Evolutionary conservation across 2,329 filamentous ascomycete species (phyloP), one percentile per base, ranked within the genome.

Genomic region (Nectriaceae sp.): DNA sequence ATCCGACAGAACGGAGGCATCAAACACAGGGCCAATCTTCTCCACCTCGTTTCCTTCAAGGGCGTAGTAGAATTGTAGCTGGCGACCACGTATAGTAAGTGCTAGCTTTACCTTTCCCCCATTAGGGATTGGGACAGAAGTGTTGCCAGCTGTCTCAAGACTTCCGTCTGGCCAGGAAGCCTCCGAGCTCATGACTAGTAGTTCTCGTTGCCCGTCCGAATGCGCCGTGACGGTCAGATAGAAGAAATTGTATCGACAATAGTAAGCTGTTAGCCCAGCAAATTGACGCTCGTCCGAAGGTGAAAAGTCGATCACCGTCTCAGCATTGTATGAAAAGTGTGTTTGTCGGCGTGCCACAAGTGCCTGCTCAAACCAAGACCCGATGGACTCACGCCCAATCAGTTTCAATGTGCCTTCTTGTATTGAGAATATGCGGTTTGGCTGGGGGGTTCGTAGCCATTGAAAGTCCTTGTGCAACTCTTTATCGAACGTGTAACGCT

Each of bases 231-330:
- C 77, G 0, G 79, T 75, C 5, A 85, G 70, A 55, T 85, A 85
- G 69, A 83, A 85, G 65, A 84, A 85, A 65, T 85, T 85, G 68
- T 73, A 85, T 3, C 82, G 79, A 59, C 77, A 80, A 67, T 85
- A 85, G 64, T 85, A 85, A 0, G 80, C 79, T 11, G 78, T 79
- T 6, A 86, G 67, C 0, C 83, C 82, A 0, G 82, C 82, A 50
- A 82, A 85, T 54, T 84, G 75, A 11, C 82, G 73, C 68, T 84
- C 81, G 56, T 85, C 82, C 0, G 66, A 63, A 0, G 82, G 82
- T 1, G 68, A 65, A 56, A 82, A 84, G 48, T 75, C 71, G 3
- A 84, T 55, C 0, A 74, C 65, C 0, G 81, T 83, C 63, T 83
- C 80, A 42, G 80, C 81, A 47, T 84, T 80, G 57, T 78, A 83